Base-by-base conservation (phyloP, 805 yeast genomes). In the Candida glaebosa region DNA sequence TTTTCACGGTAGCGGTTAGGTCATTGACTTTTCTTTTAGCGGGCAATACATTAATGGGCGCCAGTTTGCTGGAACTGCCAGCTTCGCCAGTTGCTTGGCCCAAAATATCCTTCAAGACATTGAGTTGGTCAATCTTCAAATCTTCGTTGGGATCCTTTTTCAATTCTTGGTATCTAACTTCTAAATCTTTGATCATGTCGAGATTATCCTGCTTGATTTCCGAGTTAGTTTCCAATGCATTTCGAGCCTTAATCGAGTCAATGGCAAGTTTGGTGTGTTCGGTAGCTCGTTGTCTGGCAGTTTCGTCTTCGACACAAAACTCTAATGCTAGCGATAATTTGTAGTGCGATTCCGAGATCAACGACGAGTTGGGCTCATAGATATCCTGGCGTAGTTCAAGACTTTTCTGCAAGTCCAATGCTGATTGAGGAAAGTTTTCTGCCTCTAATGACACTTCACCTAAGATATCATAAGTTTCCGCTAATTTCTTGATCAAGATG, bases 401-500 rank as follows among this genome's bases (percentile, higher is more conserved):
- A 31, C 87, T 71, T 15, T 75, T 63, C 36, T 71, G 65, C 43
- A 88, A 78, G 58, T 90, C 96, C 15, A 66, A 65, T 0, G 83
- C 76, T 0, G 96, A 87, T 59, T 87, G 95, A 12, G 69, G 63
- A 60, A 89, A 89, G 60, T 87, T 87, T 52, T 91, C 97, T 2
- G 93, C 78, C 56, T 91, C 99, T 34, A 90, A 69, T 0, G 96
- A 83, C 7, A 90, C 84, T 57, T 91, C 97, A 24, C 98, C 98
- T 14, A 89, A 69, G 8, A 90, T 61, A 54, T 85, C 90, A 57
- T 81, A 84, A 1, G 82, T 76, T 42, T 87, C 90, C 0, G 90
- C 80, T 17, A 89, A 65, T 48, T 79, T 84, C 51, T 71, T 67
- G 42, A 72, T 64, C 18, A 72, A 47, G 20, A 54, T 57, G 10